Percentiles rank a stretch among this genome's conserved stretches.
phyloP scores from a whole-genome alignment of 306 rosid species.

The Elaeagnus macrophylla region DNA sequence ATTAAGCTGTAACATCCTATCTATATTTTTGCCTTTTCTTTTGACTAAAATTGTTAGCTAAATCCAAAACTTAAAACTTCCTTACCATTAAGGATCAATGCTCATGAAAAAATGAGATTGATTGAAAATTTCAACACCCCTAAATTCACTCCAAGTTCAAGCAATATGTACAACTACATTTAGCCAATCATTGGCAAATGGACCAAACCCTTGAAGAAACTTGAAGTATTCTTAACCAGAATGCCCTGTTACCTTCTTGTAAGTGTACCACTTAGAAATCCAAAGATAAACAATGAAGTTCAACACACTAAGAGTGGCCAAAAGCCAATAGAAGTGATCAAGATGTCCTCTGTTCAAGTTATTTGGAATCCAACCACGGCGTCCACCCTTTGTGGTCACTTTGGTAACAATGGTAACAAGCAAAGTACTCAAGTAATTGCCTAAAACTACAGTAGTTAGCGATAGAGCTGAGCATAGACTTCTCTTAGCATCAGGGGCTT shows the following conservation, averaged over 20 bases:
- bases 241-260: conserved; percentile 31
- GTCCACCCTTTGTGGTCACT: conserved; percentile 39
- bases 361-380: conserved; percentile 62
- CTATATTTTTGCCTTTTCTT: too few species aligned
- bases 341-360: conserved; percentile 61
- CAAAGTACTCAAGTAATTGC: conserved; percentile 52
- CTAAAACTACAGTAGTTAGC: conserved; percentile 47
- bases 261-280: conserved; percentile 17
- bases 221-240: neutral
- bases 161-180: neutral
- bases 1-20: too few species aligned
- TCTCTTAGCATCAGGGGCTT: conserved; percentile 73
- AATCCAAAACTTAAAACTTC: too few species aligned
- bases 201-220: neutral
- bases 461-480: conserved; percentile 52
- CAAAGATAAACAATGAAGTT: neutral
- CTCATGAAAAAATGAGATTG: neutral
- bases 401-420: conserved; percentile 46
- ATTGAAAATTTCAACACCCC: neutral
- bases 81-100: neutral
- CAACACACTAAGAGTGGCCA: conserved; percentile 27
- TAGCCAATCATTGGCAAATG: neutral
- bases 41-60: too few species aligned
- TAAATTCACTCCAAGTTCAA: neutral
- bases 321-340: conserved; percentile 51